Evolutionary conservation across 2,329 filamentous ascomycete genomes (phyloP), one percentile per base, ranked within the genome.

Genomic region (Hymenoscyphus linearis): DNA sequence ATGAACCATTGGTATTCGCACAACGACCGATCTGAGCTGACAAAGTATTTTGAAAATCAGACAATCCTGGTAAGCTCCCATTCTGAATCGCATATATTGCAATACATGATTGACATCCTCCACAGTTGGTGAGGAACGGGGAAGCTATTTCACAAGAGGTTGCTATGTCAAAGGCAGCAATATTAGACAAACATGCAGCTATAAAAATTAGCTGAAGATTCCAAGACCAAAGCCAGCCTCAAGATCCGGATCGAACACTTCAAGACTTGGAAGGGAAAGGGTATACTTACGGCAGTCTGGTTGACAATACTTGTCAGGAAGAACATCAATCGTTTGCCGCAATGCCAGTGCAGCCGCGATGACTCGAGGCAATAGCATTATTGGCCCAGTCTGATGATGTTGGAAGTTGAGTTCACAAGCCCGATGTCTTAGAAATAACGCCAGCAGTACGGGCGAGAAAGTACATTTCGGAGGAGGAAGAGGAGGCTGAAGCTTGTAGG

Each of bases 251-350:
- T 52, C 52, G 2, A 34, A 26, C 37, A 9, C 40, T 6, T 4
- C 12, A 6, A 31, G 10, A 9, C 31, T 9, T 31, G 52, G 3
- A 56, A 52, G 52, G 35, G 9, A 55, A 7, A 55, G 50, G 47
- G 50, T 50, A 16, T 50, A 66, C 68, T 67, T 54, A 71, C 68
- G 68, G 61, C 69, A 71, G 50, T 65, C 44, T 22, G 69, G 68
- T 60, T 64, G 52, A 60, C 69, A 71, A 54, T 66, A 69, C 4
- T 57, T 16, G 1, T 54, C 47, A 6, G 69, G 68, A 34, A 69
- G 27, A 6, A 68, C 52, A 3, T 52, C 31, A 13, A n/a, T 25
- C 4, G 60, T 31, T 60, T 67, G 66, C 55, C 67, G 63, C 22
- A 59, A 59, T 35, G 58, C 62, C 58, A 68, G 55, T 18, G 61